Base-by-base conservation (phyloP, 371 early-diverging fungal genomes). In the Actinomortierella ambigua region DNA sequence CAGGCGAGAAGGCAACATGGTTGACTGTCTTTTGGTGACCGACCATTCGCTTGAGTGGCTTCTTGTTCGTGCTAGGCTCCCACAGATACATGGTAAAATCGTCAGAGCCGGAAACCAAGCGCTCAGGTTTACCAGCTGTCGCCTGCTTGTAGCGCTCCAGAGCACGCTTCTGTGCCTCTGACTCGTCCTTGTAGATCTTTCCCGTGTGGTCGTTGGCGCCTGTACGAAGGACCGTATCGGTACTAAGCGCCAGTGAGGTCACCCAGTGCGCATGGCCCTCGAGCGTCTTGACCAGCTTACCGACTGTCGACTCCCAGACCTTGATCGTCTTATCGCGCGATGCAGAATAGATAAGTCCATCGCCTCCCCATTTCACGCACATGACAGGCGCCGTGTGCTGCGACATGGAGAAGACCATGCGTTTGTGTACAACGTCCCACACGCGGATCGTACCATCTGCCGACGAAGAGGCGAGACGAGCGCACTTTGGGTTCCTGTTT, bases 1-100 rank as follows among this genome's bases (percentile, higher is more conserved):
- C 97, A 8, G 98, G 97, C 7, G 96, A 94, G 65, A 96, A 98
- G 59, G 86, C 82, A 20, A 96, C 92, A 65, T 94, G 94, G 69
- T 95, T 96, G 57, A 99, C 96, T 3, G 94, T 83, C 77, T 97
- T 96, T 79, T 97, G 98, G 77, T 99, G 99, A n/a, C 97, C 89
- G 15, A 93, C 93, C 90, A 98, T 85, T 27, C 97, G 84, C 64
- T 92, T 87, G 7, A 96, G 71, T 1, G 95, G 91, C 77, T 96
- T 95, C 69, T 90, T 94, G 75, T 84, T 87, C 40, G 80, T 81
- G 13, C 83, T 82, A 13, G 95, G 95, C 50, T 94, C 92, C 98
- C 98, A 98, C 57, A 95, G 80, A 65, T 92, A 95, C 88, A 98
- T 88, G 58, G 98, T 98, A 65, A 95, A 97, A 78, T 98, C 98